Conservation (phyloP, 306 rosid genomes). For the Heteromeles arbutifolia region DNA sequence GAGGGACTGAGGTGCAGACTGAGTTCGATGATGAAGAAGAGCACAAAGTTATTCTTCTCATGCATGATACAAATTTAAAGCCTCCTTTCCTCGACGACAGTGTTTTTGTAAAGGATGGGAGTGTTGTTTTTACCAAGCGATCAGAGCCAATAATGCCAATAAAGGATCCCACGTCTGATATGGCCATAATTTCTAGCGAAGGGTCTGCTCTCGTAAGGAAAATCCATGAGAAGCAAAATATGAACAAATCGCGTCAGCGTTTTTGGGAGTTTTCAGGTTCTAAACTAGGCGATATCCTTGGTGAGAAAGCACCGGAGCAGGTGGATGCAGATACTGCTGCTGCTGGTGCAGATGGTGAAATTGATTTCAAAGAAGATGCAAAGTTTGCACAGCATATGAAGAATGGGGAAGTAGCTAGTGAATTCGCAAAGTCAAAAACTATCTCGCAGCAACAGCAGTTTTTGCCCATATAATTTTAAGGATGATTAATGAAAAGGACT, state of each 20-base stretch:
- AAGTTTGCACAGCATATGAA: constrained; percentile 89
- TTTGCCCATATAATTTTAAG: constrained; percentile 88
- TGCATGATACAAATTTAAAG: constrained; percentile 66
- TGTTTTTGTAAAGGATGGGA: background rate
- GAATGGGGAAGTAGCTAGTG: constrained; percentile 87
- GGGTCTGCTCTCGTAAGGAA: constrained; percentile 81
- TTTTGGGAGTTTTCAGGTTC: constrained; percentile 99
- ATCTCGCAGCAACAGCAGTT: constrained; percentile 78
- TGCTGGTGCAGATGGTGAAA: constrained; percentile 78
- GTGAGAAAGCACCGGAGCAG: constrained; percentile 89
- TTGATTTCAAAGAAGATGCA: constrained; percentile 89
- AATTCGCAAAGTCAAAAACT: constrained; percentile 76
- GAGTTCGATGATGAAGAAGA: constrained; percentile 93
- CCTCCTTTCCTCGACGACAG: constrained; percentile 93
- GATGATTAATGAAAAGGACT: no score
- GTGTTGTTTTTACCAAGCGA: constrained; percentile 80
- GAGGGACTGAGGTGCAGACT: constrained; percentile 79
- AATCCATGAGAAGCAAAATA: constrained; percentile 71
- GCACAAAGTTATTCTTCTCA: constrained; percentile 83
- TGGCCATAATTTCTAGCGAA: constrained; percentile 91
- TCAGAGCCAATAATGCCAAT: constrained; percentile 92
- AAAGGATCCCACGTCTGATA: constrained; percentile 90
- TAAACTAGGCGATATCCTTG: constrained; percentile 88
- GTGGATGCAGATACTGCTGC: constrained; percentile 84
- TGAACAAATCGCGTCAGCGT: constrained; percentile 81